Evolutionary conservation across 2,329 filamentous ascomycete species (phyloP).

Genomic region (Fusarium austroafricanum): DNA sequence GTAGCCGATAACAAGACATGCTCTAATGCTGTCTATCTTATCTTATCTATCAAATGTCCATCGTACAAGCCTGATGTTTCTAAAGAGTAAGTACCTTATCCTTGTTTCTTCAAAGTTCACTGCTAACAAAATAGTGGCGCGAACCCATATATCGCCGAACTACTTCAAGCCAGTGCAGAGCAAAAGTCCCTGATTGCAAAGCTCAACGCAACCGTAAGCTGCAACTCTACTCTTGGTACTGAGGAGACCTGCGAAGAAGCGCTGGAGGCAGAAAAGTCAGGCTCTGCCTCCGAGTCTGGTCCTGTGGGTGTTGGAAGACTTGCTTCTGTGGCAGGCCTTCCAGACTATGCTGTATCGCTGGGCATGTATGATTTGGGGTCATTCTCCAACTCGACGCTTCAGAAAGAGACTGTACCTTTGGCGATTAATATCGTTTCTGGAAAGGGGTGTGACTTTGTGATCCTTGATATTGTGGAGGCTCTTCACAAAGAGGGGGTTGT

Average conservation of each 20-base stretch:
- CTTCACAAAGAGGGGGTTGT: conserved; percentile 1
- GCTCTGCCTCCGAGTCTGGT: too few species aligned
- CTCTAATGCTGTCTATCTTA: conserved; percentile 20
- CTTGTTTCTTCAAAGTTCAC: fast-evolving
- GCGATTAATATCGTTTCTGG: conserved; percentile 5
- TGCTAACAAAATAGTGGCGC: not conserved
- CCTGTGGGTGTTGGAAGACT: not conserved
- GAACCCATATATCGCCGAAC: conserved; percentile 2
- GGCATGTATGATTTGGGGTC: conserved; percentile 15
- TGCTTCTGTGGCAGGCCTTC: conserved; percentile 16
- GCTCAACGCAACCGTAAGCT: conserved; percentile 9
- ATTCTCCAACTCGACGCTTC: not conserved
- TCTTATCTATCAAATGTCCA: not conserved
- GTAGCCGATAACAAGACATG: not conserved
- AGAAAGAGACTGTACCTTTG: conserved; percentile 9
- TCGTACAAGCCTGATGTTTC: conserved; percentile 28
- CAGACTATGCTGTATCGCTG: conserved; percentile 22
- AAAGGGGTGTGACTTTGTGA: conserved; percentile 26
- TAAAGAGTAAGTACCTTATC: conserved; percentile 1
- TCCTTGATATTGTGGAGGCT: conserved; percentile 15
- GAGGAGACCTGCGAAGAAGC: conserved; percentile 11
- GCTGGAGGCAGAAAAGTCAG: fast-evolving
- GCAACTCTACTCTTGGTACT: conserved; percentile 11
- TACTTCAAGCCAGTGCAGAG: fast-evolving
- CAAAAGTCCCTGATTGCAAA: not conserved